Percentiles rank a stretch among this genome's conserved stretches.
Evolutionary conservation across 768 basidiomycete species (phyloP).

Genomic region (Lenzites betulinus): DNA sequence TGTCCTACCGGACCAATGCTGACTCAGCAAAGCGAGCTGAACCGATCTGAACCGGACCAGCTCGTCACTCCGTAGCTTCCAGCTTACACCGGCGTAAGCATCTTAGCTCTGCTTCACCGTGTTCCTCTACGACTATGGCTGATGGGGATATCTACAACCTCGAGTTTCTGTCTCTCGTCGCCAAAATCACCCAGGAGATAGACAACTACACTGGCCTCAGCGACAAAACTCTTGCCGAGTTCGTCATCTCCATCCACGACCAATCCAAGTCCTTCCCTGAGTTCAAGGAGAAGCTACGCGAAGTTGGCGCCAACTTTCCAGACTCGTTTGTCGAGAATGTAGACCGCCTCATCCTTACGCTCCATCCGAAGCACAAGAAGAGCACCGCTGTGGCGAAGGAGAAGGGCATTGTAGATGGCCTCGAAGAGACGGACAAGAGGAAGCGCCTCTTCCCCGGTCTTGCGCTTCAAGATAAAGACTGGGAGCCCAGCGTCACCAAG

Average conservation of each 20-base stretch:
- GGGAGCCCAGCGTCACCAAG: conserved; percentile 58
- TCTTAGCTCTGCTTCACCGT: conserved; percentile 1
- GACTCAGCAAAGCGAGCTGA: conserved; percentile 15
- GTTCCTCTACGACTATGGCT: conserved; percentile 46
- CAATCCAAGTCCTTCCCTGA: conserved; percentile 72
- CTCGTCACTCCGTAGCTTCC: neutral
- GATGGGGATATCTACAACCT: conserved; percentile 86
- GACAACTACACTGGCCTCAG: conserved; percentile 82
- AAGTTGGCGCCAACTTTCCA: conserved; percentile 81
- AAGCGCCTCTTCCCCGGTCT: conserved; percentile 90
- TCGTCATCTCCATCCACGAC: conserved; percentile 88
- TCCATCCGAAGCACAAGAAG: conserved; percentile 95
- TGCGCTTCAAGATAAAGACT: conserved; percentile 75
- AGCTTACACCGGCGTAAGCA: neutral
- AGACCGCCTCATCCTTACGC: conserved; percentile 89
- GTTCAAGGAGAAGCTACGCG: conserved; percentile 81
- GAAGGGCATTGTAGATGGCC: conserved; percentile 31
- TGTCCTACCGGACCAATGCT: neutral
- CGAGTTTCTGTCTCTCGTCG: conserved; percentile 88
- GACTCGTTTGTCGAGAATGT: conserved; percentile 91
- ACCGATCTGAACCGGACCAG: neutral
- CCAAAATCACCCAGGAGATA: conserved; percentile 91
- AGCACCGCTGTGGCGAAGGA: conserved; percentile 36
- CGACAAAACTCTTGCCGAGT: conserved; percentile 95
- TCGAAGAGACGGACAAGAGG: conserved; percentile 73